These are phyloP conservation scores for Pestalotiopsis sp. DNA, from an alignment of 2,329 filamentous ascomycete genomes.

Conservation along the genomic window DNA sequence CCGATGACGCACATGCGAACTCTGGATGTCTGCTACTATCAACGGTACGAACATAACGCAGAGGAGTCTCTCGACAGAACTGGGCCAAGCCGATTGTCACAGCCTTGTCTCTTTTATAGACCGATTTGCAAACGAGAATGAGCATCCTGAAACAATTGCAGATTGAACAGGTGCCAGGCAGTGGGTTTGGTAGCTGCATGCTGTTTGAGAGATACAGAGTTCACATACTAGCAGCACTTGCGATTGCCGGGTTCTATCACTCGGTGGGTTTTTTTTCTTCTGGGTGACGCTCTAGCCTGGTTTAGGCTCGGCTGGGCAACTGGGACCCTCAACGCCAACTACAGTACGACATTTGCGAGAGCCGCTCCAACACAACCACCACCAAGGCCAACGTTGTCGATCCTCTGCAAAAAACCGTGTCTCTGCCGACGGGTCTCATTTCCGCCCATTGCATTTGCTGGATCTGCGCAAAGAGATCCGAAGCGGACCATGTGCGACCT, in stretches of 20 bases:
- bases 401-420: not conserved
- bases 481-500: conserved; percentile 1
- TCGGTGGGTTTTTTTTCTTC: not conserved
- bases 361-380: not conserved
- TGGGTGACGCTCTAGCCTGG: conserved; percentile 1
- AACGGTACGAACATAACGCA: no score
- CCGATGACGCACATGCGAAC: no score
- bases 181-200: no score
- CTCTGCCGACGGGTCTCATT: not conserved
- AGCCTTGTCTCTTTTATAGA: no score
- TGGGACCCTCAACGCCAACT: not conserved
- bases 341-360: conserved; percentile 4
- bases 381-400: not conserved
- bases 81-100: no score
- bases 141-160: no score
- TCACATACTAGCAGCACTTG: not conserved
- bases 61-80: no score
- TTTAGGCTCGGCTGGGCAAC: conserved; percentile 1
- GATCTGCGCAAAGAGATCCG: not conserved
- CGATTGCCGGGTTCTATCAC: not conserved
- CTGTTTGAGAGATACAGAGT: not conserved
- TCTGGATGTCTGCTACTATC: no score
- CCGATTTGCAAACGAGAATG: no score
- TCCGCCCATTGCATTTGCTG: not conserved
- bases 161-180: no score